Evolutionary conservation across 345 rosid genomes (phyloP).

Genomic region (Populus davidiana): DNA sequence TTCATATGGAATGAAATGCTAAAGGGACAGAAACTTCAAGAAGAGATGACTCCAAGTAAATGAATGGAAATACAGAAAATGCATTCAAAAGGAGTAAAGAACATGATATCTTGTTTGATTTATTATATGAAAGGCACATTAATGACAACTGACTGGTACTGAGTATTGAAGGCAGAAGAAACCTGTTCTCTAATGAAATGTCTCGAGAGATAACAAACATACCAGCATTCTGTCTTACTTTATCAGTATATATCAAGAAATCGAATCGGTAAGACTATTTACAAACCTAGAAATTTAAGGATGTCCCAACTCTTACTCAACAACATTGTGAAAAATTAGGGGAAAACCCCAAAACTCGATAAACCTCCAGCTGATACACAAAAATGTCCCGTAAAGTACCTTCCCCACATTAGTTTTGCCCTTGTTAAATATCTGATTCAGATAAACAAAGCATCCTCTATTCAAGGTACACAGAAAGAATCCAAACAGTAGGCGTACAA

Average conservation of each 20-base stretch:
- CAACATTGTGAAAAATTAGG: background rate
- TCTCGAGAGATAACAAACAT: background rate
- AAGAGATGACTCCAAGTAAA: background rate
- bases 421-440: background rate
- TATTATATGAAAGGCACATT: background rate
- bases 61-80: background rate
- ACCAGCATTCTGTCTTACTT: background rate
- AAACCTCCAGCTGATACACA: background rate
- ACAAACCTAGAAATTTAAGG: background rate
- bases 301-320: background rate
- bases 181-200: background rate
- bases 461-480: background rate
- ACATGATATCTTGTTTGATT: background rate
- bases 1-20: background rate
- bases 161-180: background rate
- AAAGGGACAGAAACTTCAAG: background rate
- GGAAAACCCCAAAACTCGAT: background rate
- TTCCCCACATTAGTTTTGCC: background rate
- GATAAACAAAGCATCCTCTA: background rate
- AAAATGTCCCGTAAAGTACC: background rate
- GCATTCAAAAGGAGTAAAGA: background rate
- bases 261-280: background rate
- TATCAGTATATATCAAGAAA: background rate
- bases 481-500: background rate
- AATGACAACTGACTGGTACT: background rate